These are phyloP conservation scores for Brassica carinata DNA, from an alignment of 345 rosid genomes.

Conservation along the genomic window DNA sequence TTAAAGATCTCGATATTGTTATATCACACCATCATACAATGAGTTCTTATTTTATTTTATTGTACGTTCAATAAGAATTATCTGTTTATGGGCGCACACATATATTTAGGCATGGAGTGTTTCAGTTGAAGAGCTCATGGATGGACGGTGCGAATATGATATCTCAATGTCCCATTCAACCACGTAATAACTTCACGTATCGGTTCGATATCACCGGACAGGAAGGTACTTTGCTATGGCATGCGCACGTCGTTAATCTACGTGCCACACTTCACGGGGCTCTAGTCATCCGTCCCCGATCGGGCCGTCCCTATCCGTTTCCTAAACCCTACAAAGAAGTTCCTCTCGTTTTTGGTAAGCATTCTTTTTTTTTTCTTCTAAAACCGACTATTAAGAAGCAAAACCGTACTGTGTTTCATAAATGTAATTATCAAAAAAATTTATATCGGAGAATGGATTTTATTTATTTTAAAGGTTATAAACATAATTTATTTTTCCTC, in stretches of 20 bases:
- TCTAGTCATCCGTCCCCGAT: slow-evolving; percentile 48
- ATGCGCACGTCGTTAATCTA: slow-evolving; percentile 38
- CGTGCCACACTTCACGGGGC: slow-evolving; percentile 55
- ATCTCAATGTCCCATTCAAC: slow-evolving; percentile 51
- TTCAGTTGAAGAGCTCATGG: slow-evolving; percentile 45
- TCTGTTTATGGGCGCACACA: background rate
- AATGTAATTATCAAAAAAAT: background rate
- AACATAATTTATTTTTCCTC: background rate
- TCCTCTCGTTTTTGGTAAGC: slow-evolving; percentile 32
- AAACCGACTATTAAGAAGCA: background rate
- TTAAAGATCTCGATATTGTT: background rate
- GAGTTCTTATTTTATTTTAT: background rate
- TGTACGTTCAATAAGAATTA: background rate
- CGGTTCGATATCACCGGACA: slow-evolving; percentile 44
- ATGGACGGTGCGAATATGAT: slow-evolving; percentile 47
- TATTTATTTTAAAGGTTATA: no score
- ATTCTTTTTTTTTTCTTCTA: background rate
- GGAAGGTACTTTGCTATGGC: slow-evolving; percentile 57
- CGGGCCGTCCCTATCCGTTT: slow-evolving; percentile 31
- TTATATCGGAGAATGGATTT: background rate
- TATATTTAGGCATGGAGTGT: slow-evolving; percentile 48
- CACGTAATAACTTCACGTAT: slow-evolving; percentile 41
- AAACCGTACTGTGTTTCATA: background rate
- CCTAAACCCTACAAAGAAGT: slow-evolving; percentile 37
- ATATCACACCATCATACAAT: background rate